These are phyloP conservation scores for Polyporus tsugae DNA, from an alignment of 1,284 basidiomycete genomes.

Conservation along the genomic window DNA sequence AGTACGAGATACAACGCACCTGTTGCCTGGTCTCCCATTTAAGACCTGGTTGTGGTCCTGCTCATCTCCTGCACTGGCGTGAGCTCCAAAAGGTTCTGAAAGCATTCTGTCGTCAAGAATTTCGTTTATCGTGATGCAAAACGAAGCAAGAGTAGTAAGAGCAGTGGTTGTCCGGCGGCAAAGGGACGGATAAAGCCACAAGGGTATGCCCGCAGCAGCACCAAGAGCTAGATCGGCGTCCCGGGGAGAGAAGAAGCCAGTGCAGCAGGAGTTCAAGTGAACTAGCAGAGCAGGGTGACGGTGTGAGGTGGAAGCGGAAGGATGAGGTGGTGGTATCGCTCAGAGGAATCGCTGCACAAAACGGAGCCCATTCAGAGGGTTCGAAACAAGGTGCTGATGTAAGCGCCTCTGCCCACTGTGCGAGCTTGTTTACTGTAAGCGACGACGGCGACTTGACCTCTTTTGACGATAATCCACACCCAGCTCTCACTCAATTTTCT, in stretches of 20 bases:
- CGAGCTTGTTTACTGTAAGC: too few relatives aligned
- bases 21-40: slow-evolving; percentile 13
- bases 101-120: slow-evolving; percentile 17
- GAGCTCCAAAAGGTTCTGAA: slow-evolving; percentile 16
- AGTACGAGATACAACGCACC: slow-evolving; percentile 17
- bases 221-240: neutral
- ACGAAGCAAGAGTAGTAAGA: neutral
- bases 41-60: neutral
- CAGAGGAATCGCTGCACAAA: slow-evolving; percentile 26
- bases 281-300: neutral
- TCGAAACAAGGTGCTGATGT: slow-evolving; percentile 33
- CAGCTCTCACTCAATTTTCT: slow-evolving; percentile 26
- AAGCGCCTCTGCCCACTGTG: slow-evolving; percentile 16
- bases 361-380: slow-evolving; percentile 17
- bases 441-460: neutral
- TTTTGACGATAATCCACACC: slow-evolving; percentile 16
- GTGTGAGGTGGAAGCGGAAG: slow-evolving; percentile 2
- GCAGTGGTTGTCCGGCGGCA: neutral
- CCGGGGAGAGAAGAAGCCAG: neutral
- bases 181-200: neutral
- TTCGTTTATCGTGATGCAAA: slow-evolving; percentile 1
- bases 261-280: neutral
- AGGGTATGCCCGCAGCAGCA: neutral
- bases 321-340: slow-evolving; percentile 30
- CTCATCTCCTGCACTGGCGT: slow-evolving; percentile 3